Evolutionary conservation across 257 asterid genomes (phyloP).

Genomic region (Scutellaria baicalensis): DNA sequence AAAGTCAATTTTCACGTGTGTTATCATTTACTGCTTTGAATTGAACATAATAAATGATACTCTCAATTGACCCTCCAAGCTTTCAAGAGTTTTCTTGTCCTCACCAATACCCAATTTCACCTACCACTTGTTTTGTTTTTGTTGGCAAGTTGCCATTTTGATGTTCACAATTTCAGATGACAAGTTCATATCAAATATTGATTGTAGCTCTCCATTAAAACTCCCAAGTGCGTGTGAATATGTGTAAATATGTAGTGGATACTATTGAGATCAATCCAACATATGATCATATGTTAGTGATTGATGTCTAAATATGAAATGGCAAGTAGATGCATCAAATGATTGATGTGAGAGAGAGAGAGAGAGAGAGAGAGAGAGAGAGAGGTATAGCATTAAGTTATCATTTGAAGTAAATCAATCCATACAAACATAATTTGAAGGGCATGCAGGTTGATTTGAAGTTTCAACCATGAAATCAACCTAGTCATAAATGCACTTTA

Average conservation of each 20-base stretch:
- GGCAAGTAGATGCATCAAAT: no score
- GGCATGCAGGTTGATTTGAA: not conserved
- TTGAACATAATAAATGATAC: not conserved
- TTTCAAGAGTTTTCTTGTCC: not conserved
- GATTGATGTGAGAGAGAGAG: conserved; percentile 1
- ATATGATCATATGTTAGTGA: no score
- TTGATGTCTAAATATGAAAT: no score
- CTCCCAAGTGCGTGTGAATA: no score
- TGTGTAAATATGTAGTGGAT: no score
- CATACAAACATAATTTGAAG: conserved; percentile 17
- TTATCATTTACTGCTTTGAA: not conserved
- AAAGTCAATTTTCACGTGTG: not conserved
- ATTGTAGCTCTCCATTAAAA: no score
- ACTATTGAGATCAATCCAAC: no score
- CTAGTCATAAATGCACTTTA: conserved; percentile 36
- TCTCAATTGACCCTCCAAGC: not conserved
- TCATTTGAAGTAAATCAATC: not conserved
- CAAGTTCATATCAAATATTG: no score
- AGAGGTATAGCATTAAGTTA: conserved; percentile 13
- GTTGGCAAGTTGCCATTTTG: not conserved
- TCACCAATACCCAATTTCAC: not conserved
- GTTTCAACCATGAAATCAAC: conserved; percentile 25
- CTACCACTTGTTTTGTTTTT: not conserved
- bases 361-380: not conserved
- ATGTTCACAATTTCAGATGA: not conserved